Evolutionary conservation across 1,284 basidiomycete species (phyloP), one percentile per base, ranked within the genome.

Genomic region (Trichosporon sp.): DNA sequence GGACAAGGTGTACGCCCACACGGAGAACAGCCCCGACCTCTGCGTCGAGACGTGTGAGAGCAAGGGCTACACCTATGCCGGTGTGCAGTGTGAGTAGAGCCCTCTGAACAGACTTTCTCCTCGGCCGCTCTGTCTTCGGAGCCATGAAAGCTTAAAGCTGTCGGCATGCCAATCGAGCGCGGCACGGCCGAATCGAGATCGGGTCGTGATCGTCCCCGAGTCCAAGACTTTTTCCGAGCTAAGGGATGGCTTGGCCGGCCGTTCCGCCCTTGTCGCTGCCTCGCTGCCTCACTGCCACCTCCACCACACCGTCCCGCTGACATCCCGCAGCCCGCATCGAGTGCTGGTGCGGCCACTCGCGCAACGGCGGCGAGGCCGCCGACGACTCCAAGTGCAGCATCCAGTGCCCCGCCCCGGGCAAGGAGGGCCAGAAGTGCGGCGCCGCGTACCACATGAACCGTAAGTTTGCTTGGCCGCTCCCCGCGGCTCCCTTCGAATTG

Each of bases 51-150:
- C 70, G 15, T 83, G 82, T 70, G 76, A 78, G 47, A 73, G 74
- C 64, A 68, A 68, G 56, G 79, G 79, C 1, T 84, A 77, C 76
- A 73, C 70, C 15, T 82, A 75, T 62, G 81, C 80, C 38, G 82
- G 81, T 67, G 72, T 82, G 21, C 76, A 83, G 72, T 80, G 71
- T 72, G 65, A 72, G 71, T 70, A 42, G 2, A 32, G 29, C 29
- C 18, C 53, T 18, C 44, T 47, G 21, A 9, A 21, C 44, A 21
- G 18, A 12, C 34, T 34, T 5, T 5, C 12, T 5, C 34, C 18
- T 47, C 12, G 21, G 11, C 21, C 21, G 47, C 42, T 7, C 15
- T 4, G 6, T 25, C 4, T 23, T 51, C 9, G 8, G 21, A 25
- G 47, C 11, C 21, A 13, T 51, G 47, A 51, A 13, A 51, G 47